Evolutionary conservation across 306 rosid species (phyloP), one percentile per base, ranked within the genome.

Genomic region (Medicago ruthenica): DNA sequence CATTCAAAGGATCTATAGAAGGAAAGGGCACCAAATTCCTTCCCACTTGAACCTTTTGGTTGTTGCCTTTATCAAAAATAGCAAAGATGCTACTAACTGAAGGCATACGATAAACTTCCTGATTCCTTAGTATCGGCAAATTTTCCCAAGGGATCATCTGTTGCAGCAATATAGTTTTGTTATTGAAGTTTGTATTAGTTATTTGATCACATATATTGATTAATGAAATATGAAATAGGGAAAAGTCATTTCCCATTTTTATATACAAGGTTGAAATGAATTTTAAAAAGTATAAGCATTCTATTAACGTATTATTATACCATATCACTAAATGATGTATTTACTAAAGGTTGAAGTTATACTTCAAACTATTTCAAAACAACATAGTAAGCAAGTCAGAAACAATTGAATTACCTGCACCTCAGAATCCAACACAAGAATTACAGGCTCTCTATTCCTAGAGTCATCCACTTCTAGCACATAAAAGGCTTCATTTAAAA

Each of bases 91-190:
- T 88, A 68, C 90, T 86, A 63, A 95, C 87, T 2, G 96, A 95
- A 79, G 99, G 99, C 99, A 92, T 95, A 65, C 97, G 97, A 86
- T 92, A 95, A 77, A 90, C 97, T 85, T 95, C 97, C 75, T 89
- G 97, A 76, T 90, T 85, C 85, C 92, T 79, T 20, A 95, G 83
- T 42, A 95, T 58, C 18, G 99, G 97, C 59, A 95, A 79, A 79
- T 88, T 95, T 88, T 95, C 99, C 97, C 99, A 95, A 34, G 99
- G 99, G 79, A 95, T 97, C 99, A 95, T 95, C 99, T 95, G 88
- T 39, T 22, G 55, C 75, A 80, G 20, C 48, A 42, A 63, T 21
- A 37, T 67, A 85, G 76, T 71, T 75, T 72, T 67, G 51, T 77
- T 82, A 44, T 65, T 42, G 65, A 76, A 62, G 34, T 20, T 14